These are phyloP conservation scores for Prinsepia uniflora DNA, from an alignment of 306 rosid species.

Conservation along the genomic window DNA sequence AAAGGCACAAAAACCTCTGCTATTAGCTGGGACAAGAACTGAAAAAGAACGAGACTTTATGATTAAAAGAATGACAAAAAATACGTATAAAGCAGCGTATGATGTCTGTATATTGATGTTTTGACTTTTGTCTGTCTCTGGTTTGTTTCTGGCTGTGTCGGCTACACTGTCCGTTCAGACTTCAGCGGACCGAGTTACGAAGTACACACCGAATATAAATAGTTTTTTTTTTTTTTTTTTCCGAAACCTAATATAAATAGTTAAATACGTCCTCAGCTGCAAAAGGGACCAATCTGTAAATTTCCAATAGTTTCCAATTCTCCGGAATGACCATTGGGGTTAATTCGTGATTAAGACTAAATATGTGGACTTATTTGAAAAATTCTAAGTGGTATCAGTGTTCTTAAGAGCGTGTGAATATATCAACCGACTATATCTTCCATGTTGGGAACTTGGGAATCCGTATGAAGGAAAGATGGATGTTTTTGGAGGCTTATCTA, in stretches of 20 bases:
- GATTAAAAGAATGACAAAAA: neutral
- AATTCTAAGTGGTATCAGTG: too few relatives aligned
- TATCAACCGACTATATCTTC: too few relatives aligned
- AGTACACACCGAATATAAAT: neutral
- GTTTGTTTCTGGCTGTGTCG: neutral
- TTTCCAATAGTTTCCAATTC: neutral
- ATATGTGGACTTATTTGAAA: too few relatives aligned
- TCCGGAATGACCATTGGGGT: neutral
- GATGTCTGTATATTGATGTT: neutral
- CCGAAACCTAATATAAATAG: too few relatives aligned
- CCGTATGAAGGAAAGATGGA: too few relatives aligned
- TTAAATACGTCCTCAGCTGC: neutral
- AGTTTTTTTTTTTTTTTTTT: too few relatives aligned
- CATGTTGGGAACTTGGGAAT: too few relatives aligned
- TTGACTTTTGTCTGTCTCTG: neutral
- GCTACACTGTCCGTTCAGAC: neutral
- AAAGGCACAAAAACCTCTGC: neutral
- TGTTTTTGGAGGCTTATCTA: too few relatives aligned
- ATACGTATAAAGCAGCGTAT: constrained; percentile 8
- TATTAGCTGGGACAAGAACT: neutral
- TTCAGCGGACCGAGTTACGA: neutral
- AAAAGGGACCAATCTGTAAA: neutral
- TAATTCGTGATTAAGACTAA: neutral
- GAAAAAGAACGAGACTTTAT: neutral
- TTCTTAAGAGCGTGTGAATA: too few relatives aligned